Evolutionary conservation across 306 rosid species (phyloP).

Genomic region (Medicago arabica): DNA sequence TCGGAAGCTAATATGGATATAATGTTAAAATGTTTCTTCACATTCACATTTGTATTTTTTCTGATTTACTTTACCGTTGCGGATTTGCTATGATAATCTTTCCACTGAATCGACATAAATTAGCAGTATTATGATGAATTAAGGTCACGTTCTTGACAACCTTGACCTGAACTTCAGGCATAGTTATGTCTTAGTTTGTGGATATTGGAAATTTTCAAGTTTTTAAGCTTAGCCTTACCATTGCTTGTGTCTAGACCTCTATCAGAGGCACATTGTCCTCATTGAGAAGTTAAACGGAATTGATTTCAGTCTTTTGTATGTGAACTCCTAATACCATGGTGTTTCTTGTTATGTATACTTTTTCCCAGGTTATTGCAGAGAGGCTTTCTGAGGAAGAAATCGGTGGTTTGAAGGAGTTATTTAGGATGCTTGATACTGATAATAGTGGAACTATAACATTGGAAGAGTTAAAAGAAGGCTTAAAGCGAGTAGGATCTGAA

Average conservation of each 20-base stretch:
- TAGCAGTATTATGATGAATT: background rate
- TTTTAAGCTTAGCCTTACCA: constrained; percentile 15
- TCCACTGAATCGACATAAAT: constrained; percentile 17
- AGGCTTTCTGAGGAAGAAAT: constrained; percentile 74
- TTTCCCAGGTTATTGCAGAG: constrained; percentile 63
- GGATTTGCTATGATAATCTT: background rate
- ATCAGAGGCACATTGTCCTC: constrained; percentile 19
- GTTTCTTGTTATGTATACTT: constrained; percentile 26
- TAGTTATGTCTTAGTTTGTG: constrained; percentile 7
- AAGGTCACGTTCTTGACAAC: constrained; percentile 22
- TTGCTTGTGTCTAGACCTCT: constrained; percentile 20
- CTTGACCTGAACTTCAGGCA: constrained; percentile 27
- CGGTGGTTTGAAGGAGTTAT: constrained; percentile 64
- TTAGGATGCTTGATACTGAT: constrained; percentile 61
- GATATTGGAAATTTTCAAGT: background rate
- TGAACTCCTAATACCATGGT: constrained; percentile 4
- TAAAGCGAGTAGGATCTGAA: constrained; percentile 61
- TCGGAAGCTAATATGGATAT: no score
- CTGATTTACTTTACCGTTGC: no score
- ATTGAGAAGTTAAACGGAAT: constrained; percentile 30
- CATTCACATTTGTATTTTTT: no score
- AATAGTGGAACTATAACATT: constrained; percentile 67
- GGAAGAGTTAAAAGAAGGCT: constrained; percentile 65
- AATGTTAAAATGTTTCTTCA: no score
- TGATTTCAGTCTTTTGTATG: constrained; percentile 28